Base-by-base conservation (phyloP, 1,284 basidiomycete species). In the Malassezia equina region DNA sequence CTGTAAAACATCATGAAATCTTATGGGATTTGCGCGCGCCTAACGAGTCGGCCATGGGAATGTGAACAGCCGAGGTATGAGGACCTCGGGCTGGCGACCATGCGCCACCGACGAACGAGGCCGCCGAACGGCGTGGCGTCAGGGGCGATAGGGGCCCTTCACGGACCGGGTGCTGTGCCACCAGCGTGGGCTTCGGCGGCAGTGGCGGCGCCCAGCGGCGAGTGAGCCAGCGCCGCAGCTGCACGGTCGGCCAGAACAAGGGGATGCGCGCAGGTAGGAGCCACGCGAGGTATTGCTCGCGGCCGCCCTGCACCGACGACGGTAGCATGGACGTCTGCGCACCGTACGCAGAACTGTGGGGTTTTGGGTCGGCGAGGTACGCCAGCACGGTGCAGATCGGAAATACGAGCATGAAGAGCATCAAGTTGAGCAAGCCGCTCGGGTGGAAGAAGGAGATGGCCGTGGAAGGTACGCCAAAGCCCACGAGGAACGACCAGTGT, bases 401-500 rank as follows among this genome's bases (percentile, higher is more conserved):
- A 39, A 71, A 73, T 31, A 67, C 60, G 45, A 71, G 63, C 69
- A 71, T 71, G 53, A 74, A 74, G 15, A 74, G 63, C 63, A 71
- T 68, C 40, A 74, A 36, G 47, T 74, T 74, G 47, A 74, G 60
- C 43, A 74, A 51, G 7, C 66, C 66, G 28, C 62, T 65, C 5
- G 71, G 71, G 40, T 74, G 71, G 60, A 74, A 74, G 58, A 64
- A 74, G 17, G 65, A 68, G 17, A 74, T 59, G 28, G 62, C 56
- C 7, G 71, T 74, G 17, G 68, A 71, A 1, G 70, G 70, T 8
- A 74, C 19, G 34, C 71, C 71, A 24, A 74, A 74, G 3, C 70
- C 70, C 21, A 68, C 51, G 54, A 74, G 64, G 59, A 71, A 74
- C 41, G 67, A 64, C 71, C 71, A 74, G 13, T 71, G 51, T 31